phyloP scores from a whole-genome alignment of 169 alveolate species.

The Cryptosporidium muris region DNA sequence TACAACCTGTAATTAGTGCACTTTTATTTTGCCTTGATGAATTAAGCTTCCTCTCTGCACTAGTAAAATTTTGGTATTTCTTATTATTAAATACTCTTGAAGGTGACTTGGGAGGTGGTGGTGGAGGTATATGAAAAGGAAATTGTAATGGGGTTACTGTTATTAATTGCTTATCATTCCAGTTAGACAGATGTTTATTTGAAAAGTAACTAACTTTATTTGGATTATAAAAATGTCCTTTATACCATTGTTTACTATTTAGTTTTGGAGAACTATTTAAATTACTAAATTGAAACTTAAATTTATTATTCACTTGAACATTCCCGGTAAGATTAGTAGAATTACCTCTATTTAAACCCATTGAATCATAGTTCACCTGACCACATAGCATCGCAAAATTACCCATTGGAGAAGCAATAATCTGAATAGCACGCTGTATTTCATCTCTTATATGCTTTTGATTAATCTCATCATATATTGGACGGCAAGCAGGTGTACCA shows the following conservation, averaged over 20 bases:
- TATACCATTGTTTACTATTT: no score
- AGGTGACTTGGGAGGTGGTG: constrained; percentile 16
- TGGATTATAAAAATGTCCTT: no score
- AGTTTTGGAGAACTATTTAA: no score
- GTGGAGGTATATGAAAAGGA: constrained; percentile 43
- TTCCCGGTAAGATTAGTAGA: background rate
- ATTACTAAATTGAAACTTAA: no score
- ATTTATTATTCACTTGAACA: no score
- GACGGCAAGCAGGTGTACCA: constrained; percentile 68
- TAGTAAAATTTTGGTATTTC: no score
- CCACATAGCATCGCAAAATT: constrained; percentile 68
- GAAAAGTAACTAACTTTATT: no score
- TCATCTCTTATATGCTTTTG: constrained; percentile 27
- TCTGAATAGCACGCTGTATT: constrained; percentile 60
- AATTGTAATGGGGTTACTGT: constrained; percentile 3
- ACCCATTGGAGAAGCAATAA: constrained; percentile 59
- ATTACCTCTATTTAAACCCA: background rate
- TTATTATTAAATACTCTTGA: no score
- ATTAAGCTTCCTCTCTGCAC: background rate
- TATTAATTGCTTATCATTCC: no score
- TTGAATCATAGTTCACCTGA: background rate
- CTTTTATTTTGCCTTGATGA: no score
- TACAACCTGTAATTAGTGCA: background rate
- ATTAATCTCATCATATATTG: constrained; percentile 47
- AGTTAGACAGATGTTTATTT: no score